Evolutionary conservation across 1,284 basidiomycete species (phyloP).

Genomic region (Ustilago esculenta): DNA sequence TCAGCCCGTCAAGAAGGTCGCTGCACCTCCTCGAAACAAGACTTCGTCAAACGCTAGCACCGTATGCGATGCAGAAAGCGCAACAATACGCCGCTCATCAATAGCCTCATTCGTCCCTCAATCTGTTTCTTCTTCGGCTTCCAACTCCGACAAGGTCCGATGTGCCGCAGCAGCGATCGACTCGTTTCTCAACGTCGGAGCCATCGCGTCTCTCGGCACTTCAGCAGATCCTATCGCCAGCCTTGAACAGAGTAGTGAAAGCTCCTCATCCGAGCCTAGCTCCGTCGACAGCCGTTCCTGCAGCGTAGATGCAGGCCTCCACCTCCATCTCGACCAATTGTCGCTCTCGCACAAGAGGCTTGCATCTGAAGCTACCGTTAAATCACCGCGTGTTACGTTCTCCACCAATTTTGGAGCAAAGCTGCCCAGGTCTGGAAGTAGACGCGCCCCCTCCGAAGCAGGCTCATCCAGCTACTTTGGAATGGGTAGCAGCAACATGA

Average conservation of each 20-base stretch:
- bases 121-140: too few species aligned
- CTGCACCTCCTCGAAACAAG: background rate
- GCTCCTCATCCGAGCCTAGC: conserved; percentile 24
- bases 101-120: too few species aligned
- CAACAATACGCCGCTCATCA: conserved; percentile 1
- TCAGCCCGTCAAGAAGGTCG: conserved; percentile 19
- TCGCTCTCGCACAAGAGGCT: conserved; percentile 2
- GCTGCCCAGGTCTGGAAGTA: conserved; percentile 19
- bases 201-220: conserved; percentile 2
- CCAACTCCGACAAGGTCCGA: background rate
- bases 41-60: conserved; percentile 23
- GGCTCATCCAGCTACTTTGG: conserved; percentile 23
- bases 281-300: conserved; percentile 20
- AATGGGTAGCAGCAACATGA: conserved; percentile 14
- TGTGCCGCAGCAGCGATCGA: conserved; percentile 6
- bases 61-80: conserved; percentile 4
- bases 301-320: conserved; percentile 17
- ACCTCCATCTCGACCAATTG: conserved; percentile 23
- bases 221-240: conserved; percentile 10
- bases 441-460: conserved; percentile 17
- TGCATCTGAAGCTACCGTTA: conserved; percentile 4
- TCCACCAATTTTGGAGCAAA: conserved; percentile 38
- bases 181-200: conserved; percentile 3
- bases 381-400: conserved; percentile 27
- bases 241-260: conserved; percentile 23